Evolutionary conservation across 306 rosid species (phyloP).

Genomic region (Quercus parvula): DNA sequence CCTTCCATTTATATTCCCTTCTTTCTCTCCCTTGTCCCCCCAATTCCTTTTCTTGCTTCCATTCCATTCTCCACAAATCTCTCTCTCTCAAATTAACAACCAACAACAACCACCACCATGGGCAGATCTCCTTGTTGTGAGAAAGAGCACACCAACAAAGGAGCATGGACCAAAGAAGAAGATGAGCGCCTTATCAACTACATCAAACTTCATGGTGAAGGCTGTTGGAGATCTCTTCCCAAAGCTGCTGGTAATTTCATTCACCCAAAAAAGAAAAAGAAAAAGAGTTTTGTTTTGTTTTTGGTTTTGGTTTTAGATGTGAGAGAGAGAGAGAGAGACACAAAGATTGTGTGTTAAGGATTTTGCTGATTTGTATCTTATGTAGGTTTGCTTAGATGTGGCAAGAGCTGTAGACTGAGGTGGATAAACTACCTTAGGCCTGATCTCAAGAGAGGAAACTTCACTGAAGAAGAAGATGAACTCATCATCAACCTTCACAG

Average conservation of each 20-base stretch:
- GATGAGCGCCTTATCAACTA: constrained; percentile 63
- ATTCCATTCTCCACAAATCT: constrained; percentile 2
- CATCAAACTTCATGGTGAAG: constrained; percentile 64
- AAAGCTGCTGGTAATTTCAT: constrained; percentile 61
- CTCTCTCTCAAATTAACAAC: background rate
- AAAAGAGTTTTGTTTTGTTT: too few species aligned
- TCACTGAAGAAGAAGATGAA: constrained; percentile 67
- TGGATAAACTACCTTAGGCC: constrained; percentile 79
- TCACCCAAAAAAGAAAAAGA: too few species aligned
- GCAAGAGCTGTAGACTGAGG: constrained; percentile 72
- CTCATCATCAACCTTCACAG: constrained; percentile 70
- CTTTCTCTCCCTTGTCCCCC: constrained; percentile 17
- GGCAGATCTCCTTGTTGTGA: constrained; percentile 79
- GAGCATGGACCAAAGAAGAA: constrained; percentile 80
- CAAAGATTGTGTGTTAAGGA: background rate
- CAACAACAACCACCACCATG: constrained; percentile 11
- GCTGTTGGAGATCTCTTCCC: constrained; percentile 77
- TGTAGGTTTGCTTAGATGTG: constrained; percentile 66
- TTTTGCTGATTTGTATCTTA: background rate
- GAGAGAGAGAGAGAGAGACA: background rate
- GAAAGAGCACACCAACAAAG: constrained; percentile 70
- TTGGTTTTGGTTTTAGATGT: too few species aligned
- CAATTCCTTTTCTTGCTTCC: constrained; percentile 13
- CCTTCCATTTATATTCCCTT: constrained; percentile 49
- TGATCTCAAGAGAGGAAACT: constrained; percentile 74